Conservation (phyloP, 345 rosid species). For the Atalantia buxifolia region DNA sequence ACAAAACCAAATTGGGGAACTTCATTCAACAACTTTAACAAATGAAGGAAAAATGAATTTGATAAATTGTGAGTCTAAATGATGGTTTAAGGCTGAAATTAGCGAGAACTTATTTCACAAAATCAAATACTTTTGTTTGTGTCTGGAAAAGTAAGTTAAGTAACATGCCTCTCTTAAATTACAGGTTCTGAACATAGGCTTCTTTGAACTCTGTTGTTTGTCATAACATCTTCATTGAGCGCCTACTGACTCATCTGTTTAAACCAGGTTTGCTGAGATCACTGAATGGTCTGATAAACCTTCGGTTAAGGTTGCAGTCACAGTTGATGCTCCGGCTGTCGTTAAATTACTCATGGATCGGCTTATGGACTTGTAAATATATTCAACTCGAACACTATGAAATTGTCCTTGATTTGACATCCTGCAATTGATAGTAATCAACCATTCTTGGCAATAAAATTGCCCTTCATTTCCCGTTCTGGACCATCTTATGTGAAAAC, state of each 20-base stretch:
- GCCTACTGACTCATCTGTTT: slow-evolving; percentile 3
- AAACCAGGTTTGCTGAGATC: slow-evolving; percentile 57
- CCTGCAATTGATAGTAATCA: not conserved
- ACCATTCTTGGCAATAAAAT: not conserved
- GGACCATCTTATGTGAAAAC: not conserved
- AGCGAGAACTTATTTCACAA: no score
- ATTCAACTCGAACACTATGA: not conserved
- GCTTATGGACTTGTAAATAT: slow-evolving; percentile 46
- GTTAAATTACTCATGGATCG: slow-evolving; percentile 76
- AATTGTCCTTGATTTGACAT: not conserved
- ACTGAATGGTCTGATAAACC: slow-evolving; percentile 77
- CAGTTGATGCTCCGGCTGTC: slow-evolving; percentile 73
- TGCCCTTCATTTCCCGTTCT: not conserved
- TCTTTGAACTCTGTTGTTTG: not conserved
- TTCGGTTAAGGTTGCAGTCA: slow-evolving; percentile 76
- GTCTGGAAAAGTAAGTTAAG: not conserved
- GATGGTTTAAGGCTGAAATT: no score
- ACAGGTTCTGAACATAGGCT: not conserved
- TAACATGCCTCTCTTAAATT: not conserved
- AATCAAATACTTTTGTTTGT: not conserved
- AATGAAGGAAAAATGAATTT: no score
- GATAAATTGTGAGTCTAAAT: no score
- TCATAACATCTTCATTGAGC: not conserved
- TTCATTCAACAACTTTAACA: no score
- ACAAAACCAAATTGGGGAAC: no score